These are phyloP conservation scores for Cladosporium austrohemisphaericum DNA, from an alignment of 2,329 filamentous ascomycete species.

Conservation along the genomic window DNA sequence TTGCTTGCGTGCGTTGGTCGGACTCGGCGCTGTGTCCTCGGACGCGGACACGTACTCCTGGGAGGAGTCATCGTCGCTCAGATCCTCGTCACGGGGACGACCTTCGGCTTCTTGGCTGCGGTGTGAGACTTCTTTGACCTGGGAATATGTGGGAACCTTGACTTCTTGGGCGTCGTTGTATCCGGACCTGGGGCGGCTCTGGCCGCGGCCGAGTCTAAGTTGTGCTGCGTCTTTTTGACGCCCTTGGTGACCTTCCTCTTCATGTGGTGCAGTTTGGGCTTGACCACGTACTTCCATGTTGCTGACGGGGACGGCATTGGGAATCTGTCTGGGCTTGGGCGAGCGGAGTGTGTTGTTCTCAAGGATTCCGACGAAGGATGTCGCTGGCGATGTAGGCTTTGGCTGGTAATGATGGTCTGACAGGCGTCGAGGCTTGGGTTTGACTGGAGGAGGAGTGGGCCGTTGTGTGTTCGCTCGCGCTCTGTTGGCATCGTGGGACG, in stretches of 20 bases:
- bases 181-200: not conserved
- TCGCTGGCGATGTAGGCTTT: constrained; percentile 47
- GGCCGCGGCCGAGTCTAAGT: not conserved
- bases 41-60: constrained; percentile 23
- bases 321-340: constrained; percentile 36
- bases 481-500: not conserved
- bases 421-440: constrained; percentile 29
- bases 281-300: constrained; percentile 32
- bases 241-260: constrained; percentile 10
- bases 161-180: not conserved
- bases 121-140: constrained; percentile 1
- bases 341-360: constrained; percentile 46
- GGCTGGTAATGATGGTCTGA: constrained; percentile 18
- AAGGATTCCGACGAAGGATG: constrained; percentile 65
- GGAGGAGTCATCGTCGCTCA: constrained; percentile 3
- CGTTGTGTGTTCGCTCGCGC: constrained; percentile 14
- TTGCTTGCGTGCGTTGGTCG: constrained; percentile 5
- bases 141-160: constrained; percentile 12
- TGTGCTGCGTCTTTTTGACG: constrained; percentile 4
- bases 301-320: constrained; percentile 36
- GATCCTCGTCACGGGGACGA: not conserved
- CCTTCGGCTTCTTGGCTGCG: constrained; percentile 4
- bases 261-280: constrained; percentile 25
- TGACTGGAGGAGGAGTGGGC: constrained; percentile 24
- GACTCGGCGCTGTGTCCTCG: constrained; percentile 18